These are phyloP conservation scores for Vanrija sp. DNA, from an alignment of 1,284 basidiomycete species.

Conservation along the genomic window DNA sequence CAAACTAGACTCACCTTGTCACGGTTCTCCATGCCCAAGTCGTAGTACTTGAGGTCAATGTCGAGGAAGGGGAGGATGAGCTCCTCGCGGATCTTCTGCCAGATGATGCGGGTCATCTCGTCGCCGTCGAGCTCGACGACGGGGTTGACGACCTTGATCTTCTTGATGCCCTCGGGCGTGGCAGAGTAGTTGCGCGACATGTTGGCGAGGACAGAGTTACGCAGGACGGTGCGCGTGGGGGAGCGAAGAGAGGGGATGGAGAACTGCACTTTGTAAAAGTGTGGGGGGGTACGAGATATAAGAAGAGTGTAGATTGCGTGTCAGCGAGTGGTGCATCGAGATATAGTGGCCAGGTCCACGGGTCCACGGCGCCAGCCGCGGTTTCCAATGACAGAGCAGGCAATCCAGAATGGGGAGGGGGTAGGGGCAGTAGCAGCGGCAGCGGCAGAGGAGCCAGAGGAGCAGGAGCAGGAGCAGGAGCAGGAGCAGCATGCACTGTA, in stretches of 20 bases:
- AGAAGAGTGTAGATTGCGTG: not conserved
- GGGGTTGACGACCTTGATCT: slow-evolving; percentile 78
- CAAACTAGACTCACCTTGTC: slow-evolving; percentile 61
- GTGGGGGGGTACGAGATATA: not conserved
- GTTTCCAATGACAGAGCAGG: no score
- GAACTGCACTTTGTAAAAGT: not conserved
- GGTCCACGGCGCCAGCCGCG: no score
- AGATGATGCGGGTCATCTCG: slow-evolving; percentile 96
- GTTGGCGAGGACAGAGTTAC: slow-evolving; percentile 9
- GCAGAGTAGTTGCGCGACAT: slow-evolving; percentile 19
- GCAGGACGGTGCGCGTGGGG: slow-evolving; percentile 4
- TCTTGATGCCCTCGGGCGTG: slow-evolving; percentile 32
- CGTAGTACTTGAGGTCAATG: slow-evolving; percentile 97
- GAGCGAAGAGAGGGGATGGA: slow-evolving; percentile 6
- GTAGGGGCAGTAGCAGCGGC: no score
- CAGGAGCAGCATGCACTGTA: no score
- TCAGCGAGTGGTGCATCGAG: no score
- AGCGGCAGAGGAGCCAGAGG: no score
- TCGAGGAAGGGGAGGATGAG: slow-evolving; percentile 92
- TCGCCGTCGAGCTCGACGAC: slow-evolving; percentile 96
- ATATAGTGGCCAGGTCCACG: no score
- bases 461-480: no score
- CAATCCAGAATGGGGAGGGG: no score
- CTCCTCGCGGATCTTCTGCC: slow-evolving; percentile 98
- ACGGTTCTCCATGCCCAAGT: slow-evolving; percentile 87